These are phyloP conservation scores for Thecaphora thlaspeos DNA, from an alignment of 1,284 basidiomycete genomes.

Conservation along the genomic window DNA sequence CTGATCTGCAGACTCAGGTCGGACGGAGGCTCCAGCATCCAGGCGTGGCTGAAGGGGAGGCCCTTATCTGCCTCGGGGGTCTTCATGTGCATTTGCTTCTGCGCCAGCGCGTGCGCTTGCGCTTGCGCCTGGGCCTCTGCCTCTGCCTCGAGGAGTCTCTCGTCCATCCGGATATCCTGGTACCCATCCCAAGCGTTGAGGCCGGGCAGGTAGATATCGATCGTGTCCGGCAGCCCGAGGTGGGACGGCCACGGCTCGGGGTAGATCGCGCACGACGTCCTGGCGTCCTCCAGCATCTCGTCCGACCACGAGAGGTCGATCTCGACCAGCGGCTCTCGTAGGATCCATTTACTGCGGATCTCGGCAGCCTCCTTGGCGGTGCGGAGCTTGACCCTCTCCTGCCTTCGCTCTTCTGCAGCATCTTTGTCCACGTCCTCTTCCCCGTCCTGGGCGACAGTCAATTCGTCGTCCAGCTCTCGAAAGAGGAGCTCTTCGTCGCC, in stretches of 20 bases:
- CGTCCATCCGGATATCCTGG: constrained; percentile 22
- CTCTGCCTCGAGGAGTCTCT: constrained; percentile 21
- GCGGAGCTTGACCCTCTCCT: neutral
- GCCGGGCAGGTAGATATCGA: constrained; percentile 52
- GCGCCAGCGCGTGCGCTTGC: no score
- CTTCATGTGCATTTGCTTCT: no score
- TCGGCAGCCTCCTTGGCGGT: constrained; percentile 9
- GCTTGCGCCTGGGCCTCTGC: neutral
- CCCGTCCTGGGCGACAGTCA: neutral
- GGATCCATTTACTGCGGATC: constrained; percentile 18
- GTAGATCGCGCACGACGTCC: constrained; percentile 18
- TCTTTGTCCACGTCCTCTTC: neutral
- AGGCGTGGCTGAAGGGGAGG: no score
- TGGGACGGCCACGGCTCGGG: constrained; percentile 32
- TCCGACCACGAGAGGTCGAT: constrained; percentile 7
- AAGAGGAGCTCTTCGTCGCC: constrained; percentile 18
- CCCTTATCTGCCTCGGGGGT: no score
- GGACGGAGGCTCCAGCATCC: no score
- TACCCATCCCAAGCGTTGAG: constrained; percentile 46
- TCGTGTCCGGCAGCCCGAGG: constrained; percentile 38
- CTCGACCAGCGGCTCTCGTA: constrained; percentile 9
- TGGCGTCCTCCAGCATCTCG: constrained; percentile 12
- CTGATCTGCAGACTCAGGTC: no score
- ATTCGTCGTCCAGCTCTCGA: constrained; percentile 4
- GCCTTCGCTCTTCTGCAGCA: neutral